Evolutionary conservation across 1,284 basidiomycete species (phyloP), one percentile per base, ranked within the genome.

Genomic region (Pseudozyma hubeiensis): DNA sequence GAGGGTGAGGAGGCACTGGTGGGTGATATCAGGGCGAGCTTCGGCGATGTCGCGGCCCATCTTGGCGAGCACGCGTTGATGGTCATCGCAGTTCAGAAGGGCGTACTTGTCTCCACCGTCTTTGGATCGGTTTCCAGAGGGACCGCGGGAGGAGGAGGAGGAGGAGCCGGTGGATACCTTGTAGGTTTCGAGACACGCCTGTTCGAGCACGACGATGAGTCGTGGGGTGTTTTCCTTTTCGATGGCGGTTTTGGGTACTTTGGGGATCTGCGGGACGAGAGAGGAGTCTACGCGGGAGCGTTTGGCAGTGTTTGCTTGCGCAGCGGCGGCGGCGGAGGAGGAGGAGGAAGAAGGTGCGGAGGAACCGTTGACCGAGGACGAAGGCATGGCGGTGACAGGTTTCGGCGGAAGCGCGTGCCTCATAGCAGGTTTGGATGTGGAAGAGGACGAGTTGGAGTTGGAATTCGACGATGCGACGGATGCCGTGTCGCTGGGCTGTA

Each of bases 11-110:
- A 99, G 89, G 84, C 97, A 99, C 93, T 99, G 97, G 85, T 99
- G 96, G 0, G 97, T 99, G 82, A 99, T 99, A 85, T 99, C 97
- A 6, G 97, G 96, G 70, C 96, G 87, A 17, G 97, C 96, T 85
- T 98, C 95, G 19, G 97, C 95, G 77, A 99, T 99, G 86, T 99
- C 97, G 79, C 96, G 89, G 31, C 94, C 94, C 4, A 95, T 97
- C 86, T 97, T 98, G 7, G 97, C 96, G 64, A 99, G 88, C 71
- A 99, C 97, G 52, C 96, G 94, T 85, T 99, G 96, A 86, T 99
- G 96, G 60, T 99, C 96, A 85, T 99, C 96, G 86, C 97, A 99
- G 86, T 99, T 99, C 76, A 99, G 87, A 63, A 99, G 87, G 16
- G 94, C 94, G 85, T 98, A 98, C 87, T 98, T 97, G 73, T 94